phyloP scores from a whole-genome alignment of 208 protist species.

The Trypanosoma melophagium region DNA sequence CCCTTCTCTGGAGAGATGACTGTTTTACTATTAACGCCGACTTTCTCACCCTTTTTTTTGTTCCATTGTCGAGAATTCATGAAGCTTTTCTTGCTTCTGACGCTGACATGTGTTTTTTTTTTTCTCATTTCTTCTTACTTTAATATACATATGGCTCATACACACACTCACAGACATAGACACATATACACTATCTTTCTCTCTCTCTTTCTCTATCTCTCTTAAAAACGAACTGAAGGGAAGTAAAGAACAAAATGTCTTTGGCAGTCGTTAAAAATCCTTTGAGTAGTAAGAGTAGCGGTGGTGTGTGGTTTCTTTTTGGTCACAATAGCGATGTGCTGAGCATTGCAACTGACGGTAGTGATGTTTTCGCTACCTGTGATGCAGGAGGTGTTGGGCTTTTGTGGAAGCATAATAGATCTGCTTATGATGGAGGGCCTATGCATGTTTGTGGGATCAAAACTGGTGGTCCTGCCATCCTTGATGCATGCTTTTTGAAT shows the following conservation, averaged over 20 bases:
- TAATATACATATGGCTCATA: neutral
- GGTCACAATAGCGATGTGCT: conserved; percentile 69
- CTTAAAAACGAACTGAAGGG: neutral
- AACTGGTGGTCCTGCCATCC: conserved; percentile 56
- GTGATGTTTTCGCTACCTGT: conserved; percentile 60
- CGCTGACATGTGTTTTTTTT: neutral
- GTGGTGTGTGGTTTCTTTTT: conserved; percentile 46
- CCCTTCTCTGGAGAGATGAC: too few relatives aligned
- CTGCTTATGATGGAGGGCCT: neutral
- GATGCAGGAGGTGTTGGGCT: conserved; percentile 51
- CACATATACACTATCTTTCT: neutral
- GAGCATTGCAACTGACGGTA: conserved; percentile 28
- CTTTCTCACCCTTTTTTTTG: neutral
- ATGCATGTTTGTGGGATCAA: conserved; percentile 51
- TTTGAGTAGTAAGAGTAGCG: neutral
- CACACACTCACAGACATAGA: neutral
- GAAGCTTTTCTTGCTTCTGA: conserved; percentile 6
- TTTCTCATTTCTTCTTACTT: neutral
- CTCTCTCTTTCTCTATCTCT: conserved; percentile 10
- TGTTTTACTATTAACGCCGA: too few relatives aligned
- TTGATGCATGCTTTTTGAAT: conserved; percentile 53
- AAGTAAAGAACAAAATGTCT: conserved; percentile 30
- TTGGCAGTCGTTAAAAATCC: conserved; percentile 31
- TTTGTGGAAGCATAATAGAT: conserved; percentile 42
- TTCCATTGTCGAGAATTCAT: neutral